Evolutionary conservation across 2,329 filamentous ascomycete genomes (phyloP), one percentile per base, ranked within the genome.

Genomic region (Xylariaceae sp.): DNA sequence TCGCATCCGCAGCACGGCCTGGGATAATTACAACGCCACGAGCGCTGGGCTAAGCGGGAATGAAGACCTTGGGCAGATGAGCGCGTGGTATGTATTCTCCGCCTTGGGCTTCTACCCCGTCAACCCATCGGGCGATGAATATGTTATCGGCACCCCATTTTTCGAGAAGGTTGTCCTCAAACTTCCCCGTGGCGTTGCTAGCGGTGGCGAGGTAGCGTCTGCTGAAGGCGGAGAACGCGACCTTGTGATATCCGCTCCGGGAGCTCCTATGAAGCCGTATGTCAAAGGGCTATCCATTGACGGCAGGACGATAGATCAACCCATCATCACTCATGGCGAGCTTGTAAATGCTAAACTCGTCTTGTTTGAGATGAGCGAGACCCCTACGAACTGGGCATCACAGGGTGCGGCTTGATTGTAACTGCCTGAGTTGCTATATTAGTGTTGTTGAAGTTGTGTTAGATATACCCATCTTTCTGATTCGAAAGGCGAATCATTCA

Each of bases 31-130:
- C 45, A 77, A 77, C 37, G 70, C 74, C 8, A 77, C 75, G 0
- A 71, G 73, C 36, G 69, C 72, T 0, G 75, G 76, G 0, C 57
- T 78, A 0, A 71, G 71, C 32, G 75, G 75, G 0, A 78, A 77
- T 55, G 75, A 78, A 55, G 74, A 78, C 58, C 63, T 78, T 3
- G 75, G 75, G 1, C 75, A 78, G 65, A 78, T 77, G 74, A 77
- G 74, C 54, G 73, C 74, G 0, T 78, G 74, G 74, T 77, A 76
- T 49, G 63, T 77, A 4, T 75, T 77, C 51, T 75, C 73, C 0
- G 72, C 74, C 4, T 58, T 77, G 9, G 75, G 74, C 0, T 76
- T 78, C 59, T 77, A 77, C 55, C 75, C 75, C 0, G 67, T 76
- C 37, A 74, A 77, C 52, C 69, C 75, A 0, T 73, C 74, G 1